Percentiles rank a stretch among this genome's conserved stretches.
These are phyloP conservation scores for Tolypocladium paradoxum DNA, from an alignment of 2,329 filamentous ascomycete genomes.

Conservation along the genomic window DNA sequence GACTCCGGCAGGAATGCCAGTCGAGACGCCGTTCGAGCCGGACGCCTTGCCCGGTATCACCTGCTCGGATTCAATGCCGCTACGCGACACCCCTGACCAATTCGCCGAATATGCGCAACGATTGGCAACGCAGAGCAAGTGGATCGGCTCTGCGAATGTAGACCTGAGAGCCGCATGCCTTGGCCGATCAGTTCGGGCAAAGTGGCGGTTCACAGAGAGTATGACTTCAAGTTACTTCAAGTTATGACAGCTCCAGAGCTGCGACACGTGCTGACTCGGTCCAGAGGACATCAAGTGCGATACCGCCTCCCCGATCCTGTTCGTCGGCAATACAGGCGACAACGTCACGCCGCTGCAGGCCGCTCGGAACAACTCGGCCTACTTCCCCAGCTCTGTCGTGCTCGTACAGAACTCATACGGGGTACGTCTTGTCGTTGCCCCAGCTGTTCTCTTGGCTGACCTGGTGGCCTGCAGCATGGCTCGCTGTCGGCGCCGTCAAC, in stretches of 20 bases:
- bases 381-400: conserved; percentile 33
- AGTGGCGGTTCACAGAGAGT: conserved; percentile 26
- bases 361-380: conserved; percentile 29
- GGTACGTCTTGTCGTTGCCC: conserved; percentile 20
- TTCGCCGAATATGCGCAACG: conserved; percentile 21
- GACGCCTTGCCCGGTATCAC: conserved; percentile 34
- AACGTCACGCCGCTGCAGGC: conserved; percentile 38
- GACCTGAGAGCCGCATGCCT: conserved; percentile 27
- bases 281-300: conserved; percentile 18
- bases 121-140: conserved; percentile 25
- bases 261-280: not conserved
- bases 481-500: conserved; percentile 30
- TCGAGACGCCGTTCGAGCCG: conserved; percentile 13
- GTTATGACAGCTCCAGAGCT: too few species aligned
- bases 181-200: conserved; percentile 25
- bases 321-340: conserved; percentile 32
- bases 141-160: conserved; percentile 32
- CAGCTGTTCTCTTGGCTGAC: not conserved
- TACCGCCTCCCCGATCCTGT: conserved; percentile 32
- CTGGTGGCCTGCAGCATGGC: conserved; percentile 30
- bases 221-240: conserved; percentile 3
- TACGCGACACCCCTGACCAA: conserved; percentile 19
- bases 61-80: conserved; percentile 28
- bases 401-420: conserved; percentile 40
- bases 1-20: conserved; percentile 14